Percentiles rank a stretch among this genome's conserved stretches.
Evolutionary conservation across 306 rosid species (phyloP).

Genomic region (Vigna nakashimae): DNA sequence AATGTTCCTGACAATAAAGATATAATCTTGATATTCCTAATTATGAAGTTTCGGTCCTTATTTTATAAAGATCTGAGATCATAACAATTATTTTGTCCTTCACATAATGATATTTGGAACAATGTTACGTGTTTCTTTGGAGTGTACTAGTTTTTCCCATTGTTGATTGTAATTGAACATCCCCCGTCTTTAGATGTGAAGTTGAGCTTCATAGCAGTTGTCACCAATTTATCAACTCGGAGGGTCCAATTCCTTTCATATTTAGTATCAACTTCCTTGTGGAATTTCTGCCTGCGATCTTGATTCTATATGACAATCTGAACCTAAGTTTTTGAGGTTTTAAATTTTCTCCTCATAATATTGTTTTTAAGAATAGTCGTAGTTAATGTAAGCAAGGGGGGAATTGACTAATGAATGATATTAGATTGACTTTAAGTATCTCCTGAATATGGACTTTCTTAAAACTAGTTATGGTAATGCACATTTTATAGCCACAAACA

Average conservation of each 20-base stretch:
- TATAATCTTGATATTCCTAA: no score
- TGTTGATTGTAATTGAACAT: slow-evolving; percentile 8
- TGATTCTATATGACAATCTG: neutral
- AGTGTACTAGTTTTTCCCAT: neutral
- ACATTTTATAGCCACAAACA: neutral
- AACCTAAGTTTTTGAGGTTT: neutral
- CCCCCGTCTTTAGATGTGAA: slow-evolving; percentile 2
- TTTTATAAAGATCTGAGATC: no score
- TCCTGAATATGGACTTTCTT: slow-evolving; percentile 3
- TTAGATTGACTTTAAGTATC: neutral
- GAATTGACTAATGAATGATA: neutral
- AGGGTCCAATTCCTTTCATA: neutral
- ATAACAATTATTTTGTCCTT: neutral
- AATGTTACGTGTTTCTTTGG: neutral
- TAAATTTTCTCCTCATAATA: slow-evolving; percentile 12
- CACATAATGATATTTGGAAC: neutral
- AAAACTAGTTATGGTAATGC: slow-evolving; percentile 16
- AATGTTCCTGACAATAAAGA: no score
- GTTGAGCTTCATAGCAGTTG: slow-evolving; percentile 23
- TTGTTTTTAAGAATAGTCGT: neutral
- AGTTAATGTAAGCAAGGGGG: neutral
- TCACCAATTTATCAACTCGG: slow-evolving; percentile 22
- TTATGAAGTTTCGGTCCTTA: no score
- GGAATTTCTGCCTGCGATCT: slow-evolving; percentile 17
- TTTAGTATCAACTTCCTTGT: neutral